phyloP scores from a whole-genome alignment of 2,329 filamentous ascomycete genomes.

The Phyllachora maydis region DNA sequence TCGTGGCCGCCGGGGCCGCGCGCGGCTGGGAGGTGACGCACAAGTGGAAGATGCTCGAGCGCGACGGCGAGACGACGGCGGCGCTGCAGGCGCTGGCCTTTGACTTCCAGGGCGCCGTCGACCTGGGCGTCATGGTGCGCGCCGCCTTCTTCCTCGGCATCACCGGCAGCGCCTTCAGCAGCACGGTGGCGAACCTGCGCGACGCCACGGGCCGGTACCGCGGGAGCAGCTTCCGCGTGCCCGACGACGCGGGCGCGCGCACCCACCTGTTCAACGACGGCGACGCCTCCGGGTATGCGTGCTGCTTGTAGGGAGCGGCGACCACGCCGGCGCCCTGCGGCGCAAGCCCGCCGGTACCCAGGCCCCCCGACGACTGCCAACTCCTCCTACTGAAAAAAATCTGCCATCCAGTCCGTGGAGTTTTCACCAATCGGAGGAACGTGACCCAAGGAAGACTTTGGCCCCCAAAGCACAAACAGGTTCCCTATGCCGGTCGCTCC shows the following conservation, averaged over 20 bases:
- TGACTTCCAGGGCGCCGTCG: constrained; percentile 14
- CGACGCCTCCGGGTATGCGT: constrained; percentile 11
- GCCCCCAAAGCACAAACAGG: too few species aligned
- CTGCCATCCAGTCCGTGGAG: too few species aligned
- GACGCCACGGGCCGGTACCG: constrained; percentile 12
- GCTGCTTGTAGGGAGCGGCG: constrained; percentile 14
- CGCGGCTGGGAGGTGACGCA: constrained; percentile 14
- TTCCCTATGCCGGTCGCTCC: too few species aligned
- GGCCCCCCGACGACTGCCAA: too few species aligned
- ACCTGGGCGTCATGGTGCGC: constrained; percentile 12
- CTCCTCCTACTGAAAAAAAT: too few species aligned
- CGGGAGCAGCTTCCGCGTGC: constrained; percentile 10
- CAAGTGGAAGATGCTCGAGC: constrained; percentile 10
- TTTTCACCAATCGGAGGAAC: too few species aligned
- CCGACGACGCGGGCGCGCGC: constrained; percentile 10
- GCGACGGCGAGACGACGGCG: constrained; percentile 4
- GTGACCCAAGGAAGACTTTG: too few species aligned
- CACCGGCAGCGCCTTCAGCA: constrained; percentile 13
- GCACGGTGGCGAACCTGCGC: constrained; percentile 11
- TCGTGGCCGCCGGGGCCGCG: constrained; percentile 8
- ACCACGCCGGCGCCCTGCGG: too few species aligned
- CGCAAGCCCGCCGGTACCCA: too few species aligned
- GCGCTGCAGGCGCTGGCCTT: constrained; percentile 10
- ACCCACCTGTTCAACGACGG: constrained; percentile 13
- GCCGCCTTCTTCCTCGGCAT: constrained; percentile 13